Evolutionary conservation across 1,139 yeast species (phyloP), one percentile per base, ranked within the genome.

Genomic region (Hyphopichia burtonii): DNA sequence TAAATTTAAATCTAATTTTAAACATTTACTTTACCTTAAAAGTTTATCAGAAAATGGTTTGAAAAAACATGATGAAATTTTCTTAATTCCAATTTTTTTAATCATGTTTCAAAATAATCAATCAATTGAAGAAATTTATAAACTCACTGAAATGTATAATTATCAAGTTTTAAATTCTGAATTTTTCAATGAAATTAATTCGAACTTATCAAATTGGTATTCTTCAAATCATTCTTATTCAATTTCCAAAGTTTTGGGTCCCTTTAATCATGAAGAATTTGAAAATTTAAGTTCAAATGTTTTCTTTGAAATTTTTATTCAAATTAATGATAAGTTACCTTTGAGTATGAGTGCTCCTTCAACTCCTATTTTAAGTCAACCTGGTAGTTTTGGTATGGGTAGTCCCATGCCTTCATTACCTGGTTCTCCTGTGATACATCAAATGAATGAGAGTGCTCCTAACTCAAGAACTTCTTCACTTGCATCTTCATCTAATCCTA

Each of bases 261-360:
- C 54, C 31, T 61, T 61, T 35, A 48, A 54, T 19, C 15, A 28
- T 5, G 46, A 53, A 16, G 77, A 72, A 49, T 71, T 71, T 49
- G 65, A 63, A 17, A 52, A 56, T 35, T 58, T 72, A 41, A 64
- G 56, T 44, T 54, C 66, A 2, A 58, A 53, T 25, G 50, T 51
- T 15, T 55, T 71, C 9, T 68, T 70, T 43, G 73, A 69, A 43
- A 56, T 72, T 20, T 43, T 71, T 14, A 47, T 58, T 34, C 76
- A 71, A 46, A 54, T 71, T 30, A 69, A 69, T 50, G 78, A 72
- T 52, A 62, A 61, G 42, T 56, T 70, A 37, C 77, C 77, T 1
- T 60, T 72, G 47, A 69, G 76, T 53, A 58, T 71, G 39, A 67
- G 74, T 15, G 77, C 78, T 7, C 76, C 77, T 5, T 60, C 72